phyloP scores from a whole-genome alignment of 768 basidiomycete species.

The Rickenella mellea region DNA sequence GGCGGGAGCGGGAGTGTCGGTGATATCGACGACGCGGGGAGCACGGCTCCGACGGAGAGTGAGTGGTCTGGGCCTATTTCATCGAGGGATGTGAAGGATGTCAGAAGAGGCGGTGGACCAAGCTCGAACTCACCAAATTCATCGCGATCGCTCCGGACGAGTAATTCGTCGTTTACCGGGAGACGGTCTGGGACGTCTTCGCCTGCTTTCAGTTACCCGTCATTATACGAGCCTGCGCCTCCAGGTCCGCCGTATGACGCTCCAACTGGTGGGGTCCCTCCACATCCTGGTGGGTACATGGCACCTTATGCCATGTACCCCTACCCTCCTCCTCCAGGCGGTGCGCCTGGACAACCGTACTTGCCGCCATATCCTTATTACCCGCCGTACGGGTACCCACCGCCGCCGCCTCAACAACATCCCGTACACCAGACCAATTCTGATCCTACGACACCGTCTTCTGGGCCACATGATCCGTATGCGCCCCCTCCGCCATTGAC shows the following conservation, averaged over 20 bases:
- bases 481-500: conserved; percentile 18
- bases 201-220: conserved; percentile 67
- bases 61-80: conserved; percentile 61
- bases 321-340: conserved; percentile 21
- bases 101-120: conserved; percentile 30
- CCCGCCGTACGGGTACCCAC: conserved; percentile 40
- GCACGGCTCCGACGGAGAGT: conserved; percentile 72
- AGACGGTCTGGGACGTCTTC: conserved; percentile 69
- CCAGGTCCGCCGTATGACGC: conserved; percentile 13
- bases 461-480: conserved; percentile 18
- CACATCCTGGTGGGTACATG: conserved; percentile 16
- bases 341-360: conserved; percentile 27
- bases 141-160: conserved; percentile 49
- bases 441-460: conserved; percentile 20
- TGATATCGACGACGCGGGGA: conserved; percentile 52
- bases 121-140: conserved; percentile 45
- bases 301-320: conserved; percentile 18
- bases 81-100: conserved; percentile 46
- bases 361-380: conserved; percentile 31
- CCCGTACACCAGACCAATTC: conserved; percentile 23
- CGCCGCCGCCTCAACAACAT: conserved; percentile 35
- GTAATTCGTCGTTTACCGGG: conserved; percentile 45
- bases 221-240: conserved; percentile 54
- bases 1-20: conserved; percentile 48
- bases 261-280: conserved; percentile 17